Conservation (phyloP, 2,329 filamentous ascomycete genomes). For the Diaporthe ampelina region DNA sequence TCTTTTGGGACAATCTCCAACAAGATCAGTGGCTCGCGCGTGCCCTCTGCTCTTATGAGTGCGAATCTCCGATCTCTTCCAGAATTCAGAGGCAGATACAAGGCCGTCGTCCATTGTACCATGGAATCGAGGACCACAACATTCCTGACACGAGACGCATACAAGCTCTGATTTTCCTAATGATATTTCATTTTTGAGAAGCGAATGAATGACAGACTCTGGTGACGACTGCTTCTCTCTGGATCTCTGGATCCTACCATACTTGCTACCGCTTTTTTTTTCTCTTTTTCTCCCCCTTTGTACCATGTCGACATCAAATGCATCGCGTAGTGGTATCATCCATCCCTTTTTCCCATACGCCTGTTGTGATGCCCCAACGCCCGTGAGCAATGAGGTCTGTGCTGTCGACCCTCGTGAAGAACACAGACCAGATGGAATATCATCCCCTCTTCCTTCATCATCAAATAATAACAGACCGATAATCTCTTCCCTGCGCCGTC, state of each 20-base stretch:
- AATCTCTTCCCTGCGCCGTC: neutral
- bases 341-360: neutral
- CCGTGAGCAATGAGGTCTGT: neutral
- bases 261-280: neutral
- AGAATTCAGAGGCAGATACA: neutral
- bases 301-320: constrained; percentile 2
- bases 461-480: neutral
- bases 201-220: neutral
- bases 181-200: neutral
- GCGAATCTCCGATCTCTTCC: neutral
- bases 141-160: neutral
- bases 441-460: neutral
- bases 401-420: neutral
- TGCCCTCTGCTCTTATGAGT: too few relatives aligned
- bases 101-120: too few relatives aligned
- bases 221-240: neutral
- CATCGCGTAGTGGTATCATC: constrained; percentile 20
- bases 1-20: too few relatives aligned
- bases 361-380: neutral
- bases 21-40: too few relatives aligned
- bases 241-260: too few relatives aligned
- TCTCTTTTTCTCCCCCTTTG: neutral
- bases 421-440: neutral
- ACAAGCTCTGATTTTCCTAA: neutral
- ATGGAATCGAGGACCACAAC: too few relatives aligned